phyloP scores from a whole-genome alignment of 2,329 filamentous ascomycete species.

The Metarhizium humberi region DNA sequence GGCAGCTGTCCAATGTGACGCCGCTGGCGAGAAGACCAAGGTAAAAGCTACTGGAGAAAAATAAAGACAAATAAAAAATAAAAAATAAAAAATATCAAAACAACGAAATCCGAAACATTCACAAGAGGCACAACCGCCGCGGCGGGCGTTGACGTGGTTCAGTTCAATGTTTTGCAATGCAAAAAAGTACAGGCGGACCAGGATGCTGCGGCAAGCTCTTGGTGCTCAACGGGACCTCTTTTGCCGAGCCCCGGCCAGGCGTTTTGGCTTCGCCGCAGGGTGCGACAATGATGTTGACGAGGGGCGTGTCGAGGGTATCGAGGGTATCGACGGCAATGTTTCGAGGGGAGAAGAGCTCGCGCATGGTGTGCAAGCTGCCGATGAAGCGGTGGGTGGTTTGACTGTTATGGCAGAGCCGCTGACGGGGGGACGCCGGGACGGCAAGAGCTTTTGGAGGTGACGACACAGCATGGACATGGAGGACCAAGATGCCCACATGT shows the following conservation, averaged over 20 bases:
- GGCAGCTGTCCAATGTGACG: background rate
- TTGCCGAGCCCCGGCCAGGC: background rate
- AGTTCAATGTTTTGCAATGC: background rate
- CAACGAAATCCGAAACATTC: background rate
- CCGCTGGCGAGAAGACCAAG: background rate
- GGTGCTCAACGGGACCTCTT: slow-evolving; percentile 1
- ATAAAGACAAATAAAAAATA: background rate
- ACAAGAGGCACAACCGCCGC: background rate
- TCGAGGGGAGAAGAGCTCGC: background rate
- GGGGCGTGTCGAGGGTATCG: background rate
- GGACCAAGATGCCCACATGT: background rate
- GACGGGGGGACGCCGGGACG: background rate
- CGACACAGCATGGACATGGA: background rate
- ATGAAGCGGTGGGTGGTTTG: background rate
- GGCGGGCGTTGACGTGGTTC: background rate
- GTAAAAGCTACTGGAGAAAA: background rate
- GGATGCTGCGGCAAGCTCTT: slow-evolving; percentile 4
- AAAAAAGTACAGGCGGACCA: background rate
- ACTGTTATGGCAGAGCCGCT: background rate
- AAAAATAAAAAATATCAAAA: background rate
- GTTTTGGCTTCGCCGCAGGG: background rate
- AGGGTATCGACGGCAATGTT: background rate
- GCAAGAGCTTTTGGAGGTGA: background rate
- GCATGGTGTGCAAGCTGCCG: background rate
- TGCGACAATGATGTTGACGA: background rate